These are phyloP conservation scores for Cryptococcus sp. DNA, from an alignment of 1,284 basidiomycete genomes.

Conservation along the genomic window DNA sequence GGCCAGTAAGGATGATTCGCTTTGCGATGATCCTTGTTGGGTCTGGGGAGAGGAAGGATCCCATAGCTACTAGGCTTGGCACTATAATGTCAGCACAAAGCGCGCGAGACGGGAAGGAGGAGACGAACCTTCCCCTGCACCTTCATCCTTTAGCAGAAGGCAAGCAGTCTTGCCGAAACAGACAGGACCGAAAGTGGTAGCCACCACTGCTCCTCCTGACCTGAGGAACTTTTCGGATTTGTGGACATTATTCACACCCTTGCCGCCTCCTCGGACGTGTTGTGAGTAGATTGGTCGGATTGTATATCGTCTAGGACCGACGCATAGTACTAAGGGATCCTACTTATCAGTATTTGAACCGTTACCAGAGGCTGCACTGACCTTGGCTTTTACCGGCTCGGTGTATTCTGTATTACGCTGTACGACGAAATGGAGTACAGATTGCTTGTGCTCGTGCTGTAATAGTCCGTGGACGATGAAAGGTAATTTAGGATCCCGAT, in stretches of 20 bases:
- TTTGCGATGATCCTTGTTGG: constrained; percentile 90
- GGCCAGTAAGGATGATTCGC: constrained; percentile 86
- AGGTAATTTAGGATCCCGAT: constrained; percentile 51
- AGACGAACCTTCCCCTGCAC: constrained; percentile 59
- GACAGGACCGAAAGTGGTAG: constrained; percentile 83
- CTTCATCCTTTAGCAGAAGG: constrained; percentile 64
- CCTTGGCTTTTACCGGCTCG: constrained; percentile 85
- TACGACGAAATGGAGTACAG: constrained; percentile 87
- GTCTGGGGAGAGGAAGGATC: constrained; percentile 81
- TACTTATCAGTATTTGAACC: constrained; percentile 39
- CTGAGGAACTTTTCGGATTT: constrained; percentile 93
- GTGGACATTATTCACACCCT: constrained; percentile 92
- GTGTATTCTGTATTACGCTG: constrained; percentile 94
- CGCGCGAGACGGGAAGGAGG: not conserved
- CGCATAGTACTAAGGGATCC: constrained; percentile 84
- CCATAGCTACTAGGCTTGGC: constrained; percentile 83
- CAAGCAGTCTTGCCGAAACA: constrained; percentile 82
- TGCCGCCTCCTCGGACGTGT: constrained; percentile 81
- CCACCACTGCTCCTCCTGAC: constrained; percentile 73
- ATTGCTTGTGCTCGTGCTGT: constrained; percentile 94
- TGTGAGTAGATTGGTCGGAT: constrained; percentile 90
- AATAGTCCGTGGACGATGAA: constrained; percentile 78
- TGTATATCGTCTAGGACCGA: constrained; percentile 78
- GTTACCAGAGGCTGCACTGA: constrained; percentile 38
- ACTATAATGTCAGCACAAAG: constrained; percentile 47